phyloP scores from a whole-genome alignment of 176 grass and related monocot genomes.

The Carex cristatella region DNA sequence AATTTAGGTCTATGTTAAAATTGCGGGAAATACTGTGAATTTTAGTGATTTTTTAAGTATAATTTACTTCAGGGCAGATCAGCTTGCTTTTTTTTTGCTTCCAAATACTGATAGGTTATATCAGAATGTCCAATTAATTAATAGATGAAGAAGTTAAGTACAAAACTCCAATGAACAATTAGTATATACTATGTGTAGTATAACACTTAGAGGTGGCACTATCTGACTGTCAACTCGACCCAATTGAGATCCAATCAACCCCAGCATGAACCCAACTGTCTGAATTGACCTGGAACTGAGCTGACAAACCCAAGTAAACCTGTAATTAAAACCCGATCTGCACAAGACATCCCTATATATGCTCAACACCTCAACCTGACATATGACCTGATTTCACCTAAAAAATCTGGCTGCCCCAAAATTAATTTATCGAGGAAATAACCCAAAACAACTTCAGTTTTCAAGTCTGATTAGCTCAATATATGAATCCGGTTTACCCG shows the following conservation, averaged over 20 bases:
- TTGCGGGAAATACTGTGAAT: background rate
- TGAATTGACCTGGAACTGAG: background rate
- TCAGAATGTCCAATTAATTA: background rate
- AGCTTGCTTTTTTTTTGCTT: background rate
- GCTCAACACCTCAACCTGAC: background rate
- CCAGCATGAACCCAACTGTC: background rate
- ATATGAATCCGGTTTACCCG: background rate
- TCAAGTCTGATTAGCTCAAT: background rate
- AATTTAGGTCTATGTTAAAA: background rate
- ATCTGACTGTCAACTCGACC: background rate
- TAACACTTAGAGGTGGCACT: background rate
- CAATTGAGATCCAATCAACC: background rate
- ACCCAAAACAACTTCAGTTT: background rate
- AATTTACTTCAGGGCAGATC: background rate
- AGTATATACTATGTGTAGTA: background rate
- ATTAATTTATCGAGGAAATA: background rate
- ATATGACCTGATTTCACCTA: background rate
- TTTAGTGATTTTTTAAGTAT: background rate
- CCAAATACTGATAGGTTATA: background rate
- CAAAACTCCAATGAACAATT: background rate
- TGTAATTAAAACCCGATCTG: background rate
- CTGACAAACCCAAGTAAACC: background rate
- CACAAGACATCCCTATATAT: background rate
- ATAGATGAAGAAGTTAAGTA: background rate
- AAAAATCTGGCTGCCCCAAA: background rate